Percentiles rank a stretch among this genome's conserved stretches.
phyloP scores from a whole-genome alignment of 768 basidiomycete species.

The Austroboletus eburneus region DNA sequence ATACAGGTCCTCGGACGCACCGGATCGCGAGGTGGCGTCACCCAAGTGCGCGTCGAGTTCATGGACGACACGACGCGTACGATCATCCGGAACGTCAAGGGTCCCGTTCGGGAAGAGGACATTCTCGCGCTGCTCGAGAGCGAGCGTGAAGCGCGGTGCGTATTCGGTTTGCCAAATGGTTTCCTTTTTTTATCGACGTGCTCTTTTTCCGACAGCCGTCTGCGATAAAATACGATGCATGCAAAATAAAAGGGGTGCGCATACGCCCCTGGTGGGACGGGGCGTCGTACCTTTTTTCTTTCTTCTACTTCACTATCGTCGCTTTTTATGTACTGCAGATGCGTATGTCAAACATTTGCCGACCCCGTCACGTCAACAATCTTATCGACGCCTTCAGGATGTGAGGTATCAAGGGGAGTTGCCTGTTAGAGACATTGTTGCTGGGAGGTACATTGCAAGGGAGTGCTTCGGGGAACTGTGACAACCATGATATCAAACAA shows the following conservation, averaged over 20 bases:
- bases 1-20: slow-evolving; percentile 93
- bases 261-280: too few species aligned
- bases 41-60: slow-evolving; percentile 99
- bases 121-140: slow-evolving; percentile 95
- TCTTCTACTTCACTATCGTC: too few species aligned
- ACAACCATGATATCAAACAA: slow-evolving; percentile 29
- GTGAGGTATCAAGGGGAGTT: slow-evolving; percentile 2
- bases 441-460: slow-evolving; percentile 30
- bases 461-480: slow-evolving; percentile 20
- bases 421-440: slow-evolving; percentile 21
- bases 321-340: neutral
- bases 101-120: slow-evolving; percentile 93
- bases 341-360: too few species aligned
- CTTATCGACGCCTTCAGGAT: too few species aligned
- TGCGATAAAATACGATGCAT: slow-evolving; percentile 20
- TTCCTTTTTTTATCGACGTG: too few species aligned
- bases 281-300: too few species aligned
- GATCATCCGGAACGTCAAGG: slow-evolving; percentile 99
- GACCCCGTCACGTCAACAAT: too few species aligned
- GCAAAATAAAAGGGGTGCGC: neutral
- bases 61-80: slow-evolving; percentile 95
- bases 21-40: slow-evolving; percentile 98
- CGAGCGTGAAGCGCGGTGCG: slow-evolving; percentile 98
- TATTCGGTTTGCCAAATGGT: neutral
- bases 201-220: slow-evolving; percentile 8